Evolutionary conservation across 768 basidiomycete species (phyloP), one percentile per base, ranked within the genome.

Genomic region (Amylocystis lapponica): DNA sequence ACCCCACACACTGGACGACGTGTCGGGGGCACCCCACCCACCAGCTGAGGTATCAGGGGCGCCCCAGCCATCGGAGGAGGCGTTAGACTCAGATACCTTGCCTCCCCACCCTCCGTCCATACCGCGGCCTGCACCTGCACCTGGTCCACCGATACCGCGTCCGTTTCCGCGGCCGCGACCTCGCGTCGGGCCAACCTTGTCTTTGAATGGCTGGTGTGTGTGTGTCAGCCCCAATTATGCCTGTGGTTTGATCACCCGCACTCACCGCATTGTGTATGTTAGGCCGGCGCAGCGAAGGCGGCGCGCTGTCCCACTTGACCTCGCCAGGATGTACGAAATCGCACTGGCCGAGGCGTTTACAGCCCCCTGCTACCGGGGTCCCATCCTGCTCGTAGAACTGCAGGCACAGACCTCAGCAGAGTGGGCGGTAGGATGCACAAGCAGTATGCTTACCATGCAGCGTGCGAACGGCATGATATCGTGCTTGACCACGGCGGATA

Each of bases 281-380:
- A 16, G 17, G 19, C 13, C 29, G 26, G 23, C 20, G 32, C n/a
- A 21, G 32, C 42, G 9, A n/a, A 19, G 43, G 41, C 10, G 17
- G 36, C 10, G 68, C 67, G n/a, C 37, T 27, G 39, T 41, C 33
- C 68, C 68, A 69, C 13, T 48, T 48, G 2, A 60, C 58, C 22
- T 66, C 59, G 41, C 51, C 50, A 5, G 67, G 67, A 21, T 68
- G 66, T 19, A 65, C 13, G 39, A 60, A 68, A 2, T 17, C 10
- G 38, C 66, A 68, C 19, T 47, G 26, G 14, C 51, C 53, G 6
- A 34, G 44, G 40, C 35, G 50, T 25, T 5, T 43, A 36, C 66
- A 69, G 33, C 66, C 66, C 2, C 45, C 48, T 27, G 39, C 41
- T 10, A 47, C 12, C 1, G 61, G 60, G 21, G 53, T 47, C 27